These are phyloP conservation scores for Fusarium vanettenii DNA, from an alignment of 2,329 filamentous ascomycete genomes.

Conservation along the genomic window DNA sequence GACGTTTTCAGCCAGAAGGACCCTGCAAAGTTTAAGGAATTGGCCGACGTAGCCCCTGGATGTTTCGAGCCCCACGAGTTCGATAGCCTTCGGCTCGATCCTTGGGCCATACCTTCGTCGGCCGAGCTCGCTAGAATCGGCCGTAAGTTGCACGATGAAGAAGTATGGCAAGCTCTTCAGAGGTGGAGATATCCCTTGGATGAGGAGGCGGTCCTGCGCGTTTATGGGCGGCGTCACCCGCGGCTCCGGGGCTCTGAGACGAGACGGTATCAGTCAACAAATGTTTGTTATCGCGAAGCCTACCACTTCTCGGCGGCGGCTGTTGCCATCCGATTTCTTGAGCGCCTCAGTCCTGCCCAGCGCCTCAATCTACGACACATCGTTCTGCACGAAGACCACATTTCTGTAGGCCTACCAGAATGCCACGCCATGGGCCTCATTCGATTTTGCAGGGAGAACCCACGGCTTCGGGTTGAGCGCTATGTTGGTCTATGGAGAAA, in stretches of 20 bases:
- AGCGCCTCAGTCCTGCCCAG: background rate
- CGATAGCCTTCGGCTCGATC: background rate
- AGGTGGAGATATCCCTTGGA: background rate
- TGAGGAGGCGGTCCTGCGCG: background rate
- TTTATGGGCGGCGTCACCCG: too few relatives aligned
- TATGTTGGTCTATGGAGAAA: background rate
- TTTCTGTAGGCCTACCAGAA: background rate
- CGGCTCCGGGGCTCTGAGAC: background rate
- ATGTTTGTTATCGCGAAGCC: background rate
- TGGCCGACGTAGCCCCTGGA: background rate
- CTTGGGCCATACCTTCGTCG: background rate
- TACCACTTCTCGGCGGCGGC: constrained; percentile 12
- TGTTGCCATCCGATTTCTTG: constrained; percentile 3
- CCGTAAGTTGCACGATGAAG: background rate
- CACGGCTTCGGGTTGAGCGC: background rate
- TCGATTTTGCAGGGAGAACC: background rate
- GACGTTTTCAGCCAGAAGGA: background rate
- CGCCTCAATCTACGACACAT: background rate
- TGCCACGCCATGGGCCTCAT: constrained; percentile 3
- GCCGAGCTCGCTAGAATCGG: background rate
- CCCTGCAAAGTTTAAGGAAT: background rate
- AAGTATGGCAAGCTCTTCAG: background rate
- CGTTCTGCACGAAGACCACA: background rate
- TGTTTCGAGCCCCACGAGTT: background rate
- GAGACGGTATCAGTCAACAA: background rate